A percentile compares a stretch with the other conserved stretches of the same genome.
Evolutionary conservation across 352 stramenopile species (phyloP).

Genomic region (Pythium insidiosum): DNA sequence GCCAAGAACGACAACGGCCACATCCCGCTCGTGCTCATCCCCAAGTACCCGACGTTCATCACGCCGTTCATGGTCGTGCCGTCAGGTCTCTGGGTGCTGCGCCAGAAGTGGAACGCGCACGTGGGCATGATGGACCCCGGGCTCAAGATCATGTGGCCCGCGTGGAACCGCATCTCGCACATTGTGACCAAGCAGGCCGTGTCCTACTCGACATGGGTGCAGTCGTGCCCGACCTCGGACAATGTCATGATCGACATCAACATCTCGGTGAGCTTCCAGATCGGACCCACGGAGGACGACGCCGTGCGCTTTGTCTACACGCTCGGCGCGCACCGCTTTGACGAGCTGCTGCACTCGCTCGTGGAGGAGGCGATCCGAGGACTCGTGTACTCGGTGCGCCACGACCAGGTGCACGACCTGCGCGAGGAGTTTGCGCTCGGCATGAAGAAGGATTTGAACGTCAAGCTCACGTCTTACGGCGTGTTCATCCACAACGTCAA

Average conservation of each 20-base stretch:
- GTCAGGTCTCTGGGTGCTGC: slow-evolving; percentile 72
- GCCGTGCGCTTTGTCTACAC: slow-evolving; percentile 81
- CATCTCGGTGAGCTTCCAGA: slow-evolving; percentile 85
- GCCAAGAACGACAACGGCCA: slow-evolving; percentile 32
- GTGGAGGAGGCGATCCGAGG: slow-evolving; percentile 73
- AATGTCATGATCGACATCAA: slow-evolving; percentile 89
- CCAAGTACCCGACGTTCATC: slow-evolving; percentile 39
- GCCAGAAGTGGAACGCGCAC: slow-evolving; percentile 82
- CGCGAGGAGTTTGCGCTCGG: slow-evolving; percentile 72
- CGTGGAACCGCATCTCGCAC: slow-evolving; percentile 78
- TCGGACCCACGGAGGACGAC: slow-evolving; percentile 67
- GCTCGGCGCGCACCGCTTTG: slow-evolving; percentile 74
- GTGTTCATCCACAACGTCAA: slow-evolving; percentile 87
- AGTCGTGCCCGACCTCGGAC: slow-evolving; percentile 67
- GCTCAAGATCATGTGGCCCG: slow-evolving; percentile 69
- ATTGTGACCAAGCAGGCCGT: slow-evolving; percentile 84
- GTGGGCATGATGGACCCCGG: slow-evolving; percentile 70
- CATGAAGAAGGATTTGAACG: slow-evolving; percentile 81
- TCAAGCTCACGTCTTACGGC: slow-evolving; percentile 56
- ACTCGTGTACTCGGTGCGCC: slow-evolving; percentile 70
- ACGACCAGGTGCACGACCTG: slow-evolving; percentile 79
- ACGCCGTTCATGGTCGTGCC: slow-evolving; percentile 54
- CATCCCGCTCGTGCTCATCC: slow-evolving; percentile 62
- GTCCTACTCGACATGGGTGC: slow-evolving; percentile 68
- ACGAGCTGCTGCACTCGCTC: slow-evolving; percentile 76